Evolutionary conservation across 106 monocot genomes (phyloP).

Genomic region (Apostasia shenzhenica): DNA sequence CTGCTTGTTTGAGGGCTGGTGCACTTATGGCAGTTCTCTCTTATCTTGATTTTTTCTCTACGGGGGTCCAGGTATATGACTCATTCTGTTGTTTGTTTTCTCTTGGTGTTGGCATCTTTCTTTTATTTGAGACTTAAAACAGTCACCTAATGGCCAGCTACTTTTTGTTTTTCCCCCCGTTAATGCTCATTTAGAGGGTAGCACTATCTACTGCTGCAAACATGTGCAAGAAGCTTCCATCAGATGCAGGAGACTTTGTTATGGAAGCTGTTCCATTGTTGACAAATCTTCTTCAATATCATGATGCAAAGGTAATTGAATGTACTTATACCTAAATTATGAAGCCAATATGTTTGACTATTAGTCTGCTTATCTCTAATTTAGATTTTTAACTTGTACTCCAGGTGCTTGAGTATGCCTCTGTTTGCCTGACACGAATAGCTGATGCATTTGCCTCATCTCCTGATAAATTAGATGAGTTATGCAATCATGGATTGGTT

Average conservation of each 20-base stretch:
- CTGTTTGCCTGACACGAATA: slow-evolving; percentile 81
- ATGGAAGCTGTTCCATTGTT: slow-evolving; percentile 99
- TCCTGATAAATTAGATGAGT: slow-evolving; percentile 82
- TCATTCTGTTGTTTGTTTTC: slow-evolving; percentile 6
- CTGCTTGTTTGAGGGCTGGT: slow-evolving; percentile 92
- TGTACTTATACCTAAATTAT: neutral
- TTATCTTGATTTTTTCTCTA: slow-evolving; percentile 98
- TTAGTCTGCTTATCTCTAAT: neutral
- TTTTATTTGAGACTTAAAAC: neutral
- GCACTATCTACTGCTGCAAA: slow-evolving; percentile 98
- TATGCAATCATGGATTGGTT: slow-evolving; percentile 93
- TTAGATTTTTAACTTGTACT: slow-evolving; percentile 11
- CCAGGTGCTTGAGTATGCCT: slow-evolving; percentile 81
- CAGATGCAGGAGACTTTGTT: slow-evolving; percentile 97
- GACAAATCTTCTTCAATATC: slow-evolving; percentile 89
- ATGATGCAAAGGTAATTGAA: slow-evolving; percentile 79
- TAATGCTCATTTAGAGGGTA: slow-evolving; percentile 57
- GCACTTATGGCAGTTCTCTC: slow-evolving; percentile 99
- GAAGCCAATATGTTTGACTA: neutral
- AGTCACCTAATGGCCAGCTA: neutral
- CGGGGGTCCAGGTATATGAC: slow-evolving; percentile 85
- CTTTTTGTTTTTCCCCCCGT: neutral
- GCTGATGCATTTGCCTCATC: slow-evolving; percentile 79
- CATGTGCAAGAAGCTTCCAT: slow-evolving; percentile 97
- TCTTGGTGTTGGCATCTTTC: neutral